Percentiles rank a stretch among this genome's conserved stretches.
phyloP scores from a whole-genome alignment of 805 yeast genomes.

The Torulaspora delbrueckii region DNA sequence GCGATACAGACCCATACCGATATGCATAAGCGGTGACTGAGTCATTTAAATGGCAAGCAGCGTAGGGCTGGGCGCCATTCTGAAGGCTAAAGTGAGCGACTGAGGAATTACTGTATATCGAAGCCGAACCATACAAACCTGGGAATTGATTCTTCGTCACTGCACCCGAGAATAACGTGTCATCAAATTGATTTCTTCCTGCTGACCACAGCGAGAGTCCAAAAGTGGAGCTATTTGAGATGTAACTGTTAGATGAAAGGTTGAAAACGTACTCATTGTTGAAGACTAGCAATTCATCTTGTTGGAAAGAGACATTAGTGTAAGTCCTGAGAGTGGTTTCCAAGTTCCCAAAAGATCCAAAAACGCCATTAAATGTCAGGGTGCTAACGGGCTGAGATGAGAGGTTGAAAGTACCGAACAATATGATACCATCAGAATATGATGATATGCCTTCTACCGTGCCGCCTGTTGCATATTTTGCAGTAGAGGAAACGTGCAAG shows the following conservation, averaged over 20 bases:
- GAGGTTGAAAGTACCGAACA: constrained; percentile 22
- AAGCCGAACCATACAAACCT: constrained; percentile 20
- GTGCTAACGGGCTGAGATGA: constrained; percentile 12
- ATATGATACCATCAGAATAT: constrained; percentile 37
- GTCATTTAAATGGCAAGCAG: constrained; percentile 44
- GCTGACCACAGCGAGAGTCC: constrained; percentile 24
- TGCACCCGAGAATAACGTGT: constrained; percentile 35
- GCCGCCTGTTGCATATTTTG: constrained; percentile 16
- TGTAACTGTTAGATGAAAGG: constrained; percentile 19
- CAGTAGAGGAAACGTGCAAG: constrained; percentile 15
- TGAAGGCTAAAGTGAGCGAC: background rate
- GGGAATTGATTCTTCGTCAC: constrained; percentile 15
- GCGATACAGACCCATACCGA: constrained; percentile 24
- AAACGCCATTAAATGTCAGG: constrained; percentile 24
- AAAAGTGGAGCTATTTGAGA: constrained; percentile 25
- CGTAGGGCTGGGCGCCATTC: constrained; percentile 17
- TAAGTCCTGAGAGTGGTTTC: constrained; percentile 8
- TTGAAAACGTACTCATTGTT: constrained; percentile 31
- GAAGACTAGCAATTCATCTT: constrained; percentile 22
- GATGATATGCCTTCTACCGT: constrained; percentile 16
- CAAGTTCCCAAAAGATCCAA: constrained; percentile 12
- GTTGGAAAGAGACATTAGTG: constrained; percentile 21
- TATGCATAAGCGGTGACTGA: constrained; percentile 54
- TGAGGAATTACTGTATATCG: constrained; percentile 17
- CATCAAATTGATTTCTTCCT: constrained; percentile 31